Conservation (phyloP, 139 green algal species). For the Volvox reticuliferus region DNA sequence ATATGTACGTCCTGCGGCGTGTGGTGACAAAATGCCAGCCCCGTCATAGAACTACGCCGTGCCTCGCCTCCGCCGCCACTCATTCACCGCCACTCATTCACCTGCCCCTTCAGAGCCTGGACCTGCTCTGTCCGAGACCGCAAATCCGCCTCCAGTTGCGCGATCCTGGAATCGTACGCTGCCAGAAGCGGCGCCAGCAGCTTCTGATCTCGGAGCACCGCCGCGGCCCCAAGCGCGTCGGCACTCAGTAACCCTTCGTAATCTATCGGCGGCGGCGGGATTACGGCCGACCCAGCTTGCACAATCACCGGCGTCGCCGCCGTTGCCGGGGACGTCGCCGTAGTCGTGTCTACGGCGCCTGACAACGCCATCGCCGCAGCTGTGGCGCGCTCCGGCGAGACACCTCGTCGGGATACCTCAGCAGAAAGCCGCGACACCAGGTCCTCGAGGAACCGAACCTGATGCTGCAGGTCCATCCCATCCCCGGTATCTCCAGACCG, state of each 20-base stretch:
- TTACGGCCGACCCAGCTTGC: no score
- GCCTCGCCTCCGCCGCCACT: no score
- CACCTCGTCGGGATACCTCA: slow-evolving; percentile 51
- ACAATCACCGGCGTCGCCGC: neutral
- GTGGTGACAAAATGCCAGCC: no score
- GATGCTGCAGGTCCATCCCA: neutral
- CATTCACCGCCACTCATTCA: slow-evolving; percentile 28
- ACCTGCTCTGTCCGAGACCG: slow-evolving; percentile 27
- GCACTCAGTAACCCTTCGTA: slow-evolving; percentile 7
- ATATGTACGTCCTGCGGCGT: no score
- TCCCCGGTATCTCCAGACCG: neutral
- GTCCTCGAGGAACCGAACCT: slow-evolving; percentile 65
- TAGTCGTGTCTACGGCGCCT: neutral
- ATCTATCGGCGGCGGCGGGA: slow-evolving; percentile 4
- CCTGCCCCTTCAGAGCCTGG: slow-evolving; percentile 47
- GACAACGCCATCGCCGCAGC: slow-evolving; percentile 21
- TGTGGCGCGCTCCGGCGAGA: slow-evolving; percentile 19
- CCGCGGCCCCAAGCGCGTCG: slow-evolving; percentile 13
- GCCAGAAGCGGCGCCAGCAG: slow-evolving; percentile 61
- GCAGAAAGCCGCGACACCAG: slow-evolving; percentile 64
- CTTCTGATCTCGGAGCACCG: slow-evolving; percentile 25
- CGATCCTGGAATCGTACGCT: slow-evolving; percentile 63
- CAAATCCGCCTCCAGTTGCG: slow-evolving; percentile 49
- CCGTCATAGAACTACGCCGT: no score
- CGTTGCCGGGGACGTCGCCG: neutral